Evolutionary conservation across 2,329 filamentous ascomycete genomes (phyloP).

Genomic region (Aspergillus quadricinctus): DNA sequence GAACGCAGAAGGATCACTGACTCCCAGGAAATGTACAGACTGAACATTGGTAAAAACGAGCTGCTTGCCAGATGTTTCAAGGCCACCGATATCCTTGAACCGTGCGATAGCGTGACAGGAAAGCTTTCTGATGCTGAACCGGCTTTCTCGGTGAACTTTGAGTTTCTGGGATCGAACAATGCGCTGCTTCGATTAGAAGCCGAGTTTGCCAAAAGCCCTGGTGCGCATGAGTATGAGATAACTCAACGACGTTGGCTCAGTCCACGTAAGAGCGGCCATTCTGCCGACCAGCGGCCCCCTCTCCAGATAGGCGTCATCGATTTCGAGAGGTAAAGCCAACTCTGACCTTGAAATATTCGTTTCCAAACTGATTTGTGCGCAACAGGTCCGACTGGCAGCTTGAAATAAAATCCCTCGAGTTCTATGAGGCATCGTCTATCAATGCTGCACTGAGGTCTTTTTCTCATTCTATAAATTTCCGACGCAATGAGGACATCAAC

Average conservation of each 20-base stretch:
- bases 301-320: slow-evolving; percentile 36
- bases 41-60: slow-evolving; percentile 20
- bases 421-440: slow-evolving; percentile 28
- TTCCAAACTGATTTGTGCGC: slow-evolving; percentile 3
- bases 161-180: slow-evolving; percentile 30
- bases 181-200: slow-evolving; percentile 36
- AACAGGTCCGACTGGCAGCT: slow-evolving; percentile 39
- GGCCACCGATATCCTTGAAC: slow-evolving; percentile 27
- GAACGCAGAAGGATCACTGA: background rate
- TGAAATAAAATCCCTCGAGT: slow-evolving; percentile 37
- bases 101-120: slow-evolving; percentile 14
- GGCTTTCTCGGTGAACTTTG: slow-evolving; percentile 39
- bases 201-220: slow-evolving; percentile 27
- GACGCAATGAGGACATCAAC: slow-evolving; percentile 11
- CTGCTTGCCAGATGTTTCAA: slow-evolving; percentile 27
- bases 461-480: slow-evolving; percentile 26
- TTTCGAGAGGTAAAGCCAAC: slow-evolving; percentile 28
- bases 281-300: slow-evolving; percentile 20
- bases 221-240: slow-evolving; percentile 30
- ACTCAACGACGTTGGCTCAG: slow-evolving; percentile 34
- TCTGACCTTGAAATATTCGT: background rate
- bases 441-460: slow-evolving; percentile 25
- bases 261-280: slow-evolving; percentile 17
- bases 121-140: slow-evolving; percentile 24
- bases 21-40: slow-evolving; percentile 16